Evolutionary conservation across 345 rosid genomes (phyloP).

Genomic region (Nephelium lappaceum): DNA sequence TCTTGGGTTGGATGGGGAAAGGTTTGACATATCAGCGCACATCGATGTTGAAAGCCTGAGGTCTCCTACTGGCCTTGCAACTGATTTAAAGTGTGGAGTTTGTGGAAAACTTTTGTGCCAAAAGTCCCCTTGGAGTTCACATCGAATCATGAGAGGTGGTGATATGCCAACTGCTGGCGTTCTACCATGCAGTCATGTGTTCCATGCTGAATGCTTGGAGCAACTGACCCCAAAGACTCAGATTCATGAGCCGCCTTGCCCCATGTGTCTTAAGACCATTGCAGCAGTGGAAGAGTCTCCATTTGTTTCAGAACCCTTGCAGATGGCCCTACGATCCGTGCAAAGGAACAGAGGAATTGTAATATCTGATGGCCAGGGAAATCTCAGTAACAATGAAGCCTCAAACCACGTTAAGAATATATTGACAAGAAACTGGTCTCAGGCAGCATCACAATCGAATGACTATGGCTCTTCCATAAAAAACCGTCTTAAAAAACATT

Average conservation of each 20-base stretch:
- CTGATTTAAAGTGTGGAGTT: constrained; percentile 66
- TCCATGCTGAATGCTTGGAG: constrained; percentile 93
- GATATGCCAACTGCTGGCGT: constrained; percentile 85
- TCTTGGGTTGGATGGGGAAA: constrained; percentile 59
- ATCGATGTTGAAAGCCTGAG: constrained; percentile 39
- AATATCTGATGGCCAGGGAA: constrained; percentile 46
- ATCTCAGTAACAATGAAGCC: constrained; percentile 29
- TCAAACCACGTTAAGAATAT: constrained; percentile 38
- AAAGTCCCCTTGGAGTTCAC: constrained; percentile 87
- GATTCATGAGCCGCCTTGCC: constrained; percentile 75
- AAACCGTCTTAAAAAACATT: constrained; percentile 53
- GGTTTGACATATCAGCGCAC: constrained; percentile 46
- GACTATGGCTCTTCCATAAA: constrained; percentile 46
- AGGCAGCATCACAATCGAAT: constrained; percentile 19
- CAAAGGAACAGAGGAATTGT: constrained; percentile 53
- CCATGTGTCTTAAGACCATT: constrained; percentile 58
- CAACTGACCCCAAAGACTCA: constrained; percentile 68
- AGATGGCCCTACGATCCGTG: constrained; percentile 62
- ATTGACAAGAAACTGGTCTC: constrained; percentile 45
- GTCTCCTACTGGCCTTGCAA: constrained; percentile 31
- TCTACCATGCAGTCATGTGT: constrained; percentile 81
- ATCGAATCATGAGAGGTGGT: constrained; percentile 64
- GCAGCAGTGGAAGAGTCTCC: constrained; percentile 47
- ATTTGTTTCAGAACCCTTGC: constrained; percentile 62
- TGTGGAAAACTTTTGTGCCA: constrained; percentile 69